phyloP scores from a whole-genome alignment of 345 rosid species.

The Cochlearia excelsa region DNA sequence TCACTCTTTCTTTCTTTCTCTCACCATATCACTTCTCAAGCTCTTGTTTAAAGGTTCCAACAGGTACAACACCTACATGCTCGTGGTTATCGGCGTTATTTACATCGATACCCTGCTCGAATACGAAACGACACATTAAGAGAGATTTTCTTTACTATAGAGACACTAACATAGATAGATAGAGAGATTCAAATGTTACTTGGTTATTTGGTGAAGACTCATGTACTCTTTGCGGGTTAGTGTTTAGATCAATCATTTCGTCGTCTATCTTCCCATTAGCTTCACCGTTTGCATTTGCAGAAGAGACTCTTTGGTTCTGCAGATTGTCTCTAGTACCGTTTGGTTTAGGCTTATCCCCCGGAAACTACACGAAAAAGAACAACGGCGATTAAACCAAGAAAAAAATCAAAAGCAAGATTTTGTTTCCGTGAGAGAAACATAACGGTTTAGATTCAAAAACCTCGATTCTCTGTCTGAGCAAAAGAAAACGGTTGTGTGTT shows the following conservation, averaged over 20 bases:
- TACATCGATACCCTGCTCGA: conserved; percentile 52
- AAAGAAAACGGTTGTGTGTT: conserved; percentile 69
- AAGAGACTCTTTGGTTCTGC: conserved; percentile 46
- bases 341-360: conserved; percentile 65
- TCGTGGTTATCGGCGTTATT: conserved; percentile 53
- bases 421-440: conserved; percentile 10
- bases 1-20: conserved; percentile 19
- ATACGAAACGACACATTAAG: neutral
- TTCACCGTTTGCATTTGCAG: conserved; percentile 42
- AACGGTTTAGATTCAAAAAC: conserved; percentile 44
- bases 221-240: conserved; percentile 58
- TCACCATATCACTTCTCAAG: conserved; percentile 50
- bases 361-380: conserved; percentile 52
- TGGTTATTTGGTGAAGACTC: conserved; percentile 53
- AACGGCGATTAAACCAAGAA: neutral
- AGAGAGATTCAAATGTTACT: conserved; percentile 36
- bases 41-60: conserved; percentile 59
- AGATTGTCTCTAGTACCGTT: conserved; percentile 42
- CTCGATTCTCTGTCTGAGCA: conserved; percentile 77
- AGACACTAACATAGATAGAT: neutral
- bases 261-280: conserved; percentile 49
- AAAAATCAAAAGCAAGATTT: neutral
- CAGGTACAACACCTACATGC: conserved; percentile 49
- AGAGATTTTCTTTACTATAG: too few species aligned
- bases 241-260: conserved; percentile 63